These are phyloP conservation scores for Porodaedalea pini DNA, from an alignment of 1,284 basidiomycete genomes.

Conservation along the genomic window DNA sequence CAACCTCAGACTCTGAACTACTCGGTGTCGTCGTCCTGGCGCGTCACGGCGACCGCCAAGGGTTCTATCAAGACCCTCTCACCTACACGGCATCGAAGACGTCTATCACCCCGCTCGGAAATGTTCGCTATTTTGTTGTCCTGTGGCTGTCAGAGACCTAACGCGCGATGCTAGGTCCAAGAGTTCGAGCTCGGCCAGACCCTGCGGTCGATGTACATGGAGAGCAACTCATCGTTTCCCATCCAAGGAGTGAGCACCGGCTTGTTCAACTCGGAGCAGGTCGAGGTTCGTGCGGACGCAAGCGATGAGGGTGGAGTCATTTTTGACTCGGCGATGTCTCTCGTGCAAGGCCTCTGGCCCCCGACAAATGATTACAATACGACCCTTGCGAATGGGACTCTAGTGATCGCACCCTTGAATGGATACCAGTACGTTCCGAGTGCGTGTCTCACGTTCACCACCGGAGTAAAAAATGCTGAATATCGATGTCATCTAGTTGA, in stretches of 20 bases:
- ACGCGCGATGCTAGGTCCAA: slow-evolving; percentile 31
- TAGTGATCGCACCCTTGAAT: slow-evolving; percentile 35
- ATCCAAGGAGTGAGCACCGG: slow-evolving; percentile 36
- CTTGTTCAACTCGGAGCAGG: slow-evolving; percentile 35
- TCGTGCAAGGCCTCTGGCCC: slow-evolving; percentile 38
- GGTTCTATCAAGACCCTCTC: slow-evolving; percentile 39
- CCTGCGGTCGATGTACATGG: slow-evolving; percentile 41
- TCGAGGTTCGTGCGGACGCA: slow-evolving; percentile 42
- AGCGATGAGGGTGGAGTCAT: slow-evolving; percentile 52
- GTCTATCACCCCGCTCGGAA: slow-evolving; percentile 47
- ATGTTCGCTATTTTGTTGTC: slow-evolving; percentile 24
- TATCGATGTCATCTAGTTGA: slow-evolving; percentile 26
- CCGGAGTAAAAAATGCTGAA: neutral
- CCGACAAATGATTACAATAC: slow-evolving; percentile 30
- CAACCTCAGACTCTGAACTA: slow-evolving; percentile 26
- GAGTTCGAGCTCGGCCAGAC: slow-evolving; percentile 43
- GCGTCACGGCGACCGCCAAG: slow-evolving; percentile 49
- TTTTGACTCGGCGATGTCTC: slow-evolving; percentile 43
- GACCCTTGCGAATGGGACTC: slow-evolving; percentile 41
- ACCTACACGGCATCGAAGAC: slow-evolving; percentile 45
- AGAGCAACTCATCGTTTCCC: slow-evolving; percentile 31
- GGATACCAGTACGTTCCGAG: slow-evolving; percentile 38
- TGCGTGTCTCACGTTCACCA: neutral
- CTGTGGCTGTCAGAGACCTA: neutral
- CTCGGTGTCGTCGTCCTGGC: slow-evolving; percentile 46